Base-by-base conservation (phyloP, 495 filamentous ascomycete species). In the Penicillium samsonianum region DNA sequence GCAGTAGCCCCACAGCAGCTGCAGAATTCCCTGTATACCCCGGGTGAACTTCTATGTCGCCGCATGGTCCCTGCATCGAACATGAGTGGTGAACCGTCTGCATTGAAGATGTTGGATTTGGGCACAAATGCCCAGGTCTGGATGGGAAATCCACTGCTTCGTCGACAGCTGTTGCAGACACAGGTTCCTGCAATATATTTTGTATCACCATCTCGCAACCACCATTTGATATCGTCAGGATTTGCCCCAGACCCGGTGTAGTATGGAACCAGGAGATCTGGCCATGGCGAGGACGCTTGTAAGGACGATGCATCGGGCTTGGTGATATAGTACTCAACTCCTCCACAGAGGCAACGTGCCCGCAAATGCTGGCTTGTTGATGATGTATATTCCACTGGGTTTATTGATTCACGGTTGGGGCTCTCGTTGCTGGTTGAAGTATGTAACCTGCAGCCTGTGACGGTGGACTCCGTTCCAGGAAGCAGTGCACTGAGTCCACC, bases 81-180 rank as follows among this genome's bases (percentile, higher is more conserved):
- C 23, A 76, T 67, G 4, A 84, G 67, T 0, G 69, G 67, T 5
- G 64, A 62, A 55, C 65, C 25, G 51, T 72, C 54, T 11, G 58
- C 51, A 28, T 85, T 73, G 50, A 73, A 70, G 57, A 90, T 84
- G 59, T 89, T 87, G 9, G 69, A 67, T 48, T 78, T 79, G 5
- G 87, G 87, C 16, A 89, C 69, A 57, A 90, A 90, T 0, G 84
- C 78, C 87, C 88, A 91, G 9, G 78, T 67, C 58, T 88, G 84
- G 49, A 87, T 81, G 45, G 90, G 87, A 64, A 85, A 87, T 3
- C 88, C 88, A 4, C 81, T 80, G 5, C 73, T 68, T 10, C 83
- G 67, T 25, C 87, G 81, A 68, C 88, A 91, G 3, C 82, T 82
- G 5, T 65, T 70, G 67, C 88, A 90, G 0, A 78, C 77, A 65